phyloP scores from a whole-genome alignment of 208 protist species.

The Leishmania gerbilli region DNA sequence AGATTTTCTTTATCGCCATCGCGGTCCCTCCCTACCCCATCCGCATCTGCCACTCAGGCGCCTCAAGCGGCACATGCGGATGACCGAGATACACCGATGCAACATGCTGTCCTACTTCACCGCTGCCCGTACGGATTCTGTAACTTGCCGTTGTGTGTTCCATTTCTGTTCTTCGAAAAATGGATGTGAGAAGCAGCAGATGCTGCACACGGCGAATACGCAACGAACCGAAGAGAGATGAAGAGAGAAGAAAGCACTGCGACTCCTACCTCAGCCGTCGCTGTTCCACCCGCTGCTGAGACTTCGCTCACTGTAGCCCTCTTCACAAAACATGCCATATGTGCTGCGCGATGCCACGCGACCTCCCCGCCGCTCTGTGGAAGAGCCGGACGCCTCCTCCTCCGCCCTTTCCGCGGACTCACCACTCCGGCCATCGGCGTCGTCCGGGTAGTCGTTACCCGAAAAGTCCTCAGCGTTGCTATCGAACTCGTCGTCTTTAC shows the following conservation, averaged over 20 bases:
- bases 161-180: neutral
- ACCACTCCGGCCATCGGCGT: constrained; percentile 34
- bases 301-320: constrained; percentile 46
- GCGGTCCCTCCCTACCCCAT: neutral
- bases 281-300: constrained; percentile 60
- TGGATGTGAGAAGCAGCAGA: neutral
- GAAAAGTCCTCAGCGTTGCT: constrained; percentile 90
- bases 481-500: constrained; percentile 90
- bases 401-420: constrained; percentile 10
- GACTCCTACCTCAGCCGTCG: constrained; percentile 10
- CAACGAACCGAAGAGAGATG: neutral
- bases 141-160: neutral
- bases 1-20: neutral
- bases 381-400: constrained; percentile 2
- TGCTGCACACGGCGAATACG: neutral
- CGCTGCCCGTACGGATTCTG: neutral
- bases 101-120: neutral
- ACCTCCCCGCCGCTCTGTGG: neutral
- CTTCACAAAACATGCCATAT: constrained; percentile 57
- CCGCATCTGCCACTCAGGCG: neutral
- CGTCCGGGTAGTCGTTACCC: constrained; percentile 87
- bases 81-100: neutral
- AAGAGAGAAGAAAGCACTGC: neutral
- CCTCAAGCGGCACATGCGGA: neutral
- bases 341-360: neutral